A percentile compares a stretch with the other conserved stretches of the same genome.
phyloP scores from a whole-genome alignment of 1,284 basidiomycete genomes.

The Agaricales sp. region DNA sequence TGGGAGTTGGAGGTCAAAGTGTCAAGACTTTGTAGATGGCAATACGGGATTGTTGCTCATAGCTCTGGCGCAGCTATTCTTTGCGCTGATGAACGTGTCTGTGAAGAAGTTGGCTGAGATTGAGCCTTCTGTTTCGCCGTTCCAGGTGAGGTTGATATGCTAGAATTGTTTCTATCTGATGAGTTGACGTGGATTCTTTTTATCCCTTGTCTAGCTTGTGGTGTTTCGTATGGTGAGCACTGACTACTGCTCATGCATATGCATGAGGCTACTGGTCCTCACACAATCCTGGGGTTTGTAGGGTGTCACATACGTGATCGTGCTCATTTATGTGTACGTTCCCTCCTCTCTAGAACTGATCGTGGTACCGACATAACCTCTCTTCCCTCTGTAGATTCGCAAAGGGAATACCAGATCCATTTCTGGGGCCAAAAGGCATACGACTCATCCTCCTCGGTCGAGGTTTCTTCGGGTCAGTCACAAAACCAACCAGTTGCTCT shows the following conservation, averaged over 20 bases:
- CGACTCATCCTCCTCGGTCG: conserved; percentile 45
- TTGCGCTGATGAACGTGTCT: neutral
- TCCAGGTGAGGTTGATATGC: neutral
- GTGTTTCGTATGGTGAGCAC: neutral
- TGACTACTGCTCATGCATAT: neutral
- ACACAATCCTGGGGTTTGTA: no score
- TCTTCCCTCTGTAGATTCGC: conserved; percentile 25
- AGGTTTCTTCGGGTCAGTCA: conserved; percentile 64
- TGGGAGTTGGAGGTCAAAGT: no score
- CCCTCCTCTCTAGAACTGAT: neutral
- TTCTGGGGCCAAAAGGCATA: conserved; percentile 60
- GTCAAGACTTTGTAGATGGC: neutral
- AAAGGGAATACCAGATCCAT: conserved; percentile 49
- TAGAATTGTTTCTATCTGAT: neutral
- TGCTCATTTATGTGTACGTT: conserved; percentile 28
- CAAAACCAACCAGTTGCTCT: conserved; percentile 15
- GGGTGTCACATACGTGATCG: conserved; percentile 27
- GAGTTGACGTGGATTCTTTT: neutral
- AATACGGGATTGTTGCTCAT: neutral
- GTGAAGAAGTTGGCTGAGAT: neutral
- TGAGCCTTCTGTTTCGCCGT: neutral
- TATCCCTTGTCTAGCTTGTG: neutral
- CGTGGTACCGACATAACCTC: neutral
- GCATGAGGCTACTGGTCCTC: neutral
- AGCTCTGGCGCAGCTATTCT: neutral